These are phyloP conservation scores for Phytophthora cryptogea DNA, from an alignment of 352 stramenopile species.

Conservation along the genomic window DNA sequence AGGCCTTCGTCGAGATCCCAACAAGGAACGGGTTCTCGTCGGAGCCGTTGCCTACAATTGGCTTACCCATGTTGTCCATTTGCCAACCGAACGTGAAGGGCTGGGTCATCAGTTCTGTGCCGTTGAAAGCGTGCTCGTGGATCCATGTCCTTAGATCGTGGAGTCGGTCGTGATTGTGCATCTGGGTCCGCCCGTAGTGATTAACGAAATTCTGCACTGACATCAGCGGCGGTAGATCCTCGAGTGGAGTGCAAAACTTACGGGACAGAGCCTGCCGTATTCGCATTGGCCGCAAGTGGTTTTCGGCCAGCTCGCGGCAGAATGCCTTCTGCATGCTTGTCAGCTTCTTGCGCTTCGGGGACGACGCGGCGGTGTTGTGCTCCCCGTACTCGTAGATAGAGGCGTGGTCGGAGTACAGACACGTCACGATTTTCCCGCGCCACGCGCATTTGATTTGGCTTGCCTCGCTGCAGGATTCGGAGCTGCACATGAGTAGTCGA, in stretches of 20 bases:
- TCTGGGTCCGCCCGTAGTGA: slow-evolving; percentile 1
- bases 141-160: slow-evolving; percentile 4
- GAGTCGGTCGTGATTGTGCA: slow-evolving; percentile 8
- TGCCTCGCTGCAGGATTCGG: background rate
- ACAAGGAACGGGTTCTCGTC: slow-evolving; percentile 7
- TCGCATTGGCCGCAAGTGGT: background rate
- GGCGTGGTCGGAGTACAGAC: background rate
- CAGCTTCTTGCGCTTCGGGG: background rate
- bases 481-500: background rate
- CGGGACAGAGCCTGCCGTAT: slow-evolving; percentile 6
- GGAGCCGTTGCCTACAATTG: slow-evolving; percentile 8
- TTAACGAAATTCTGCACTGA: slow-evolving; percentile 14
- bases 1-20: background rate
- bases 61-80: background rate
- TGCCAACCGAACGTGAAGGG: slow-evolving; percentile 8
- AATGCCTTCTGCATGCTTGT: background rate
- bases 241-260: slow-evolving; percentile 1
- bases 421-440: slow-evolving; percentile 4
- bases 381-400: slow-evolving; percentile 1
- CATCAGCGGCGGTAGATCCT: background rate
- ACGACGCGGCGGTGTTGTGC: background rate
- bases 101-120: background rate
- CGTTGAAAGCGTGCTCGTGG: background rate
- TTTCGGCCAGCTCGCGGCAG: background rate
- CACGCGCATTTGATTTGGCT: slow-evolving; percentile 1